Evolutionary conservation across 2,329 filamentous ascomycete genomes (phyloP), one percentile per base, ranked within the genome.

Genomic region (Neurospora sp.): DNA sequence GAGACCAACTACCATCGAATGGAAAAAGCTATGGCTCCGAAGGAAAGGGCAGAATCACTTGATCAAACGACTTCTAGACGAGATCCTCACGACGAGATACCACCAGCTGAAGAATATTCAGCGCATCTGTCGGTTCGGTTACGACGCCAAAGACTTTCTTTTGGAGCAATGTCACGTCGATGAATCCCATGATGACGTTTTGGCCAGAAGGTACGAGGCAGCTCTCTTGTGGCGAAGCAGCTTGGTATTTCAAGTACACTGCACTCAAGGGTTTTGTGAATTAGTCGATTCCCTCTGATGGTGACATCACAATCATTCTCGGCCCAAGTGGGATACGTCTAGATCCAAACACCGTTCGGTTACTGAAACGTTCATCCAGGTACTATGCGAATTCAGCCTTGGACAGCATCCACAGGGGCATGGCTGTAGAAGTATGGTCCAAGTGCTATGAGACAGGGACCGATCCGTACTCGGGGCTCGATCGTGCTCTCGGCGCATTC

Each of bases 141-240:
- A 94, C 76, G 93, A 98, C 81, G 92, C 91, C 66, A 97, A 97
- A 78, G 94, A 97, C 78, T 89, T 89, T 69, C 84, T 98, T 67
- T 76, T 93, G 71, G 83, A 85, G 69, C 89, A 97, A 77, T 87
- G 86, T 71, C 82, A 82, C 11, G 83, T 85, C 40, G 81, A 85
- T 17, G 85, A 90, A 12, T 83, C 87, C 52, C 83, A 82, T 4
- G 87, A 91, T 15, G 93, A 97, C 81, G 87, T 91, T 68, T 81
- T 99, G 75, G 92, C 95, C 15, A 87, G 92, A 78, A 88, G 90
- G 82, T 84, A 80, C 73, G 77, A 67, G 17, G 17, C 8, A n/a
- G 37, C 28, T 67, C 36, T 67, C 17, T 52, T 52, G 19, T 28
- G 46, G 46, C 11, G 28, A 52, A 12, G 46, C 46, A 12, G 46